Conservation (phyloP, 2,329 filamentous ascomycete genomes). For the Pseudocercospora macadamiae region DNA sequence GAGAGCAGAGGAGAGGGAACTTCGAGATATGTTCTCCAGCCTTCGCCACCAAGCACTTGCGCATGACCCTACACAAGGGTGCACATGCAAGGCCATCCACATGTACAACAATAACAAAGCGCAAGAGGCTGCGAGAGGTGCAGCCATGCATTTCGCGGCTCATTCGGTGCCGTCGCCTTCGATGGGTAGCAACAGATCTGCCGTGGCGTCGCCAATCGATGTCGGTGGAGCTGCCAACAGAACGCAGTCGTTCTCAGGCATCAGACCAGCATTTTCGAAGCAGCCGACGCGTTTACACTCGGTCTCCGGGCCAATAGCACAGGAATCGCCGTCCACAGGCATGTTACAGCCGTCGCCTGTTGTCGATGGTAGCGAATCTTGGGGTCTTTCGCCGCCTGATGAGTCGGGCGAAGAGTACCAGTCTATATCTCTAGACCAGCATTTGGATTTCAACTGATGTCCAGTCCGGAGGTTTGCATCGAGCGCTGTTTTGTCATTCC, state of each 20-base stretch:
- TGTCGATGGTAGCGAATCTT: not conserved
- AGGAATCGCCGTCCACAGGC: not conserved
- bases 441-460: not conserved
- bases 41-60: slow-evolving; percentile 38
- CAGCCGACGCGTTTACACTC: slow-evolving; percentile 16
- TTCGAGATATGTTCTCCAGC: slow-evolving; percentile 38
- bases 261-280: not conserved
- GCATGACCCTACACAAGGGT: slow-evolving; percentile 35
- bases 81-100: slow-evolving; percentile 37
- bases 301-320: slow-evolving; percentile 4
- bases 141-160: slow-evolving; percentile 16
- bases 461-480: not conserved
- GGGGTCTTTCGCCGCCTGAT: not conserved
- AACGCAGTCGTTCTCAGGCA: slow-evolving; percentile 24
- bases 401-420: not conserved
- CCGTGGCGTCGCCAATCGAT: slow-evolving; percentile 14
- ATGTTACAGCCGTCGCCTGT: not conserved
- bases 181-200: slow-evolving; percentile 23
- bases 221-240: slow-evolving; percentile 14
- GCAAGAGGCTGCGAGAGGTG: slow-evolving; percentile 28
- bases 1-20: slow-evolving; percentile 36
- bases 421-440: not conserved
- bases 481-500: not conserved
- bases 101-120: slow-evolving; percentile 39
- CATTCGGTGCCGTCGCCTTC: slow-evolving; percentile 24